A percentile compares a stretch with the other conserved stretches of the same genome.
Conservation (phyloP, 2,329 filamentous ascomycete species). For the Alternaria postmessia region DNA sequence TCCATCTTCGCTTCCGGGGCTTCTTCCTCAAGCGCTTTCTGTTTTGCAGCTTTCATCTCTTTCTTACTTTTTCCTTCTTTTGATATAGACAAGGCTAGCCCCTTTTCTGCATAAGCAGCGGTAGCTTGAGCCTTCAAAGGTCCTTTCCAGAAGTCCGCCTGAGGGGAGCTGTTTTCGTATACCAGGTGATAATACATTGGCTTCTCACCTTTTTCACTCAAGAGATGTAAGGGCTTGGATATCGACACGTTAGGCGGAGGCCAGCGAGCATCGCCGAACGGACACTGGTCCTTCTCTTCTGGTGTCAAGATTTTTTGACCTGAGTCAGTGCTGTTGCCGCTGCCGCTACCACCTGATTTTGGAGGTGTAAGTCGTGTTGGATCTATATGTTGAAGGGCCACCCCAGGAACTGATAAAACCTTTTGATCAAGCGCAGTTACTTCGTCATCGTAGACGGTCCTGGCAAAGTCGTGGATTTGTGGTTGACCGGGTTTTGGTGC, state of each 20-base stretch:
- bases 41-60: not conserved
- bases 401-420: not conserved
- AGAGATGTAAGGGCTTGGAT: conserved; percentile 1
- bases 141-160: conserved; percentile 11
- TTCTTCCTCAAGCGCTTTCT: not conserved
- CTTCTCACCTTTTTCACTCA: not conserved
- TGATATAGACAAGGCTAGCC: not conserved
- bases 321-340: not conserved
- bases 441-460: conserved; percentile 2
- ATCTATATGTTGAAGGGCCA: not conserved
- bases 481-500: conserved; percentile 1
- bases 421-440: accelerated
- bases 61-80: conserved; percentile 2
- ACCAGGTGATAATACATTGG: conserved; percentile 14
- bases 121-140: not conserved
- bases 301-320: not conserved
- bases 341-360: not conserved
- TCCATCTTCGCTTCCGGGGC: not conserved
- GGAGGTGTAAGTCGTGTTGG: not conserved
- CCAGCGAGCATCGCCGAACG: conserved; percentile 9
- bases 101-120: not conserved
- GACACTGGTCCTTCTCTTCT: not conserved
- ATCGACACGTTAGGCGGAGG: conserved; percentile 4
- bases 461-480: not conserved
- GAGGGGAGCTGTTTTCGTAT: conserved; percentile 6